These are phyloP conservation scores for Ceratobasidium sp. DNA, from an alignment of 1,284 basidiomycete species.

Conservation along the genomic window DNA sequence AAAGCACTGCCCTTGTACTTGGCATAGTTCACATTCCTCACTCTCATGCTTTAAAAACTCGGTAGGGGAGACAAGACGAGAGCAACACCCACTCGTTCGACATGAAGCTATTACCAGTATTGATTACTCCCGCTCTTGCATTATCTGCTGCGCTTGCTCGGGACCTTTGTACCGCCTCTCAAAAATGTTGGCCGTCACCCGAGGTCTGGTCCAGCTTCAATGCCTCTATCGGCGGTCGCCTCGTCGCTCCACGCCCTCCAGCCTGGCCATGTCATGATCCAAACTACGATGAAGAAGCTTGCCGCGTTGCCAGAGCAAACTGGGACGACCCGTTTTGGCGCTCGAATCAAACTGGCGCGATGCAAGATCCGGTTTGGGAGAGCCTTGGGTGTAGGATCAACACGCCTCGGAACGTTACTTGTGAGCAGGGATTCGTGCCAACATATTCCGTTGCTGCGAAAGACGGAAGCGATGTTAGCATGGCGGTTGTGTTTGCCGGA, in stretches of 20 bases:
- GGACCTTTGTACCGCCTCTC: neutral
- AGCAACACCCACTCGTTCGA: too few species aligned
- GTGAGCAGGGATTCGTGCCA: neutral
- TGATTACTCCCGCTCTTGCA: too few species aligned
- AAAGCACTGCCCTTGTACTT: too few species aligned
- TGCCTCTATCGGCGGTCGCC: conserved; percentile 13
- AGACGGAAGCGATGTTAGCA: conserved; percentile 7
- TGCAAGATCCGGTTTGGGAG: conserved; percentile 17
- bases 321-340: conserved; percentile 44
- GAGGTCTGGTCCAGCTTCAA: conserved; percentile 8
- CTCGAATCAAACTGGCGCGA: conserved; percentile 34
- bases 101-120: too few species aligned
- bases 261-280: neutral
- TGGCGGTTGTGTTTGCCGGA: conserved; percentile 21
- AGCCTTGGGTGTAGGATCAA: neutral
- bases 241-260: neutral
- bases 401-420: too few species aligned
- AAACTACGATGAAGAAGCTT: conserved; percentile 29
- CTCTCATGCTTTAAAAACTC: too few species aligned
- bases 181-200: conserved; percentile 22
- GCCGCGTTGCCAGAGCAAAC: conserved; percentile 28
- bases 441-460: conserved; percentile 30
- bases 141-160: neutral
- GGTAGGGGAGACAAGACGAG: too few species aligned
- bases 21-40: too few species aligned